Base-by-base conservation (phyloP, 495 filamentous ascomycete genomes). In the Astrothelium macrocarpum region DNA sequence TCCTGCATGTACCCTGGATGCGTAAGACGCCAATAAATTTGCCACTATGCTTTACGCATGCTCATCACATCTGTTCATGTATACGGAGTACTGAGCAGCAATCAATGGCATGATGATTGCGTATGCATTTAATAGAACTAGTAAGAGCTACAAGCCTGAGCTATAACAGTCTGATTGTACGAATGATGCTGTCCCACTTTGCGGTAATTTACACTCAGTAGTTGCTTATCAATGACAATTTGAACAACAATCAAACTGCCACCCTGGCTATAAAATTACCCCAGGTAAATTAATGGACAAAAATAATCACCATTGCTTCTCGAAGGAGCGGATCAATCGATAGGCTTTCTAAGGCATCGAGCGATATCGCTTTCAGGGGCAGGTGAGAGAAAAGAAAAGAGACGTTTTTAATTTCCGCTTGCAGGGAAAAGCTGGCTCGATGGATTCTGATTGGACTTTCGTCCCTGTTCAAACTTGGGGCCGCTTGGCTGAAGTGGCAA, bases 381-480 rank as follows among this genome's bases (percentile, higher is more conserved):
- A 56, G 10, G 12, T 25, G 29, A 20, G 12, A 29, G 25, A 56
- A 29, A 7, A 29, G 25, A n/a, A 16, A 56, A 25, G 20, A 20
- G 9, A 56, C 7, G 25, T 56, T 5, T 16, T 16, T 29, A 56
- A 56, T 56, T 56, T 56, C 49, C 49, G 49, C 49, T 29, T 29
- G 10, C 20, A 5, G n/a, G 49, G 49, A 25, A 5, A 10, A 56
- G 49, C 49, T 56, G 23, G 3, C 0, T 56, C 5, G 9, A 56
- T 56, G 49, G 49, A 9, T 29, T 29, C 11, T 56, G 49, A 56
- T 56, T 56, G 49, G 49, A 28, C 25, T 20, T 9, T 28, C 9
- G 49, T 56, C 49, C 49, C 49, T 28, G 49, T 56, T 25, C 23
- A 56, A 56, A 56, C 49, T 25, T n/a, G n/a, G n/a, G n/a, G n/a